A percentile compares a stretch with the other conserved stretches of the same genome.
Conservation (phyloP, 1,284 basidiomycete genomes). For the Sanghuangporus sanghuang region DNA sequence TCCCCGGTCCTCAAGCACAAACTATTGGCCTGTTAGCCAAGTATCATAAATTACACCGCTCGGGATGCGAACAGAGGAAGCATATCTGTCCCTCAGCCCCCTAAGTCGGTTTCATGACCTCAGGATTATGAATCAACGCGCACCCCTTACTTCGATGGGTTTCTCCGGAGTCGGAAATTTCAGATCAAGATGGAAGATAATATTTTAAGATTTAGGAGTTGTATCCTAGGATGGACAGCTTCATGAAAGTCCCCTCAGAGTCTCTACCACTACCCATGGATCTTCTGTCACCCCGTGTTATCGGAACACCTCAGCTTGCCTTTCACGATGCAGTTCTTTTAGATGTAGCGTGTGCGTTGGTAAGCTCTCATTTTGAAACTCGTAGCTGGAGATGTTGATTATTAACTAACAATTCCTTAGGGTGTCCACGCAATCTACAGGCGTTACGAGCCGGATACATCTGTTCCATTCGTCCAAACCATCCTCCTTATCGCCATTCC, state of each 20-base stretch:
- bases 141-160: no score
- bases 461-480: not conserved
- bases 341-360: slow-evolving; percentile 7
- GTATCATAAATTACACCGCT: no score
- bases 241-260: not conserved
- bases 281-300: not conserved
- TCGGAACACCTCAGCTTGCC: not conserved
- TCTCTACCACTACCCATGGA: not conserved
- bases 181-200: no score
- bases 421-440: slow-evolving; percentile 12
- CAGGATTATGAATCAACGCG: no score
- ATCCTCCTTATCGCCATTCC: slow-evolving; percentile 1
- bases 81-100: no score
- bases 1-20: no score
- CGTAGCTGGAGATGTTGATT: no score
- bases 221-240: not conserved
- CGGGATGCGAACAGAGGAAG: no score
- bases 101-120: no score
- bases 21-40: no score
- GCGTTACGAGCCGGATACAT: slow-evolving; percentile 1
- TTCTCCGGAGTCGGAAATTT: no score
- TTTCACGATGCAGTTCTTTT: not conserved
- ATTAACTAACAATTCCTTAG: not conserved
- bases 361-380: not conserved
- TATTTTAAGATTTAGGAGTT: not conserved